Base-by-base conservation (phyloP, 805 yeast species). In the Kluyveromyces aestuarii region DNA sequence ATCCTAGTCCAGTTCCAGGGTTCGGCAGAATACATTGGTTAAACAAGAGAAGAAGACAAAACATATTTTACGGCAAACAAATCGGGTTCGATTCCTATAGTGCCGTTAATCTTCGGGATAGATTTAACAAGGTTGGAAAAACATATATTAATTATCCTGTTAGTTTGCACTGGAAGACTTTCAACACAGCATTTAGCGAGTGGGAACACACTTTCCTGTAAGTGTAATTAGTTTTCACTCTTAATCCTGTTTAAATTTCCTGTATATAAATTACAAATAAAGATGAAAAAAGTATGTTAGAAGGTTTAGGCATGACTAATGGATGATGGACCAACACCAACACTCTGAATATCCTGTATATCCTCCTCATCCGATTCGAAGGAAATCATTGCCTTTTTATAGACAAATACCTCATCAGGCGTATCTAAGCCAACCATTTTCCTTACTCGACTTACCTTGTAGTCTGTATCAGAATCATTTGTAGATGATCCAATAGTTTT, bases 301-400 rank as follows among this genome's bases (percentile, higher is more conserved):
- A 30, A 13, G 14, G 2, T 11, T 30, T 30, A 30, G 2, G 8
- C 8, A 27, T 17, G 37, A 37, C 16, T 21, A 14, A 33, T 11
- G 6, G 30, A 13, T 8, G 33, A n/a, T 8, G 41, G 17, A n/a
- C 11, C 38, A 16, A 14, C 37, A 9, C 19, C 14, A 11, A 13
- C 11, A 27, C 16, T 11, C 9, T 19, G 14, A 14, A 14, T 10
- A 38, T 37, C 44, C n/a, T 14, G n/a, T 38, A 14, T 25, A 14
- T 49, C 14, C 19, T 33, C 40, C 16, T 37, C 17, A 16, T 17
- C 37, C 14, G 66, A 62, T 45, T 70, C 74, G 45, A 72, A 67
- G 1, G 67, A 66, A 2, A 73, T 72, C 46, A 72, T 72, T 44
- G 65, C 71, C 14, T 73, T 71, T 0, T 72, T 62, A 51, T 74